These are phyloP conservation scores for Cryptococcus jaspeensis DNA, from an alignment of 1,284 basidiomycete species.

Conservation along the genomic window DNA sequence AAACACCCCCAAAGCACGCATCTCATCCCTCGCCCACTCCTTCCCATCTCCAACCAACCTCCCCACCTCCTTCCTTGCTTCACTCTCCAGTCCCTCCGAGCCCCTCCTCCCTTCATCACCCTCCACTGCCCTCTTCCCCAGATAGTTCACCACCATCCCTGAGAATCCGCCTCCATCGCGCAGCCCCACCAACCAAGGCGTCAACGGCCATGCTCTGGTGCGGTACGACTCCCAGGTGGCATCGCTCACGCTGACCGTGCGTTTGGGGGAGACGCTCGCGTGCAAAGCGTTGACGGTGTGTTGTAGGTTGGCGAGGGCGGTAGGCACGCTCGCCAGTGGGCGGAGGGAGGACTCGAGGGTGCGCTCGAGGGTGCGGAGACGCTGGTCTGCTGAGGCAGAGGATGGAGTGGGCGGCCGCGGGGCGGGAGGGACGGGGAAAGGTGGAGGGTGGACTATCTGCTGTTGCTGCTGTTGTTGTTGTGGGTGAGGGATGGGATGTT, in stretches of 20 bases:
- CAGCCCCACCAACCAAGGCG: constrained; percentile 46
- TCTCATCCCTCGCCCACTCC: constrained; percentile 43
- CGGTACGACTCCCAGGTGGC: constrained; percentile 40
- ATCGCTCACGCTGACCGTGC: constrained; percentile 29
- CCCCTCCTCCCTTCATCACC: constrained; percentile 27
- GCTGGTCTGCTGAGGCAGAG: not conserved
- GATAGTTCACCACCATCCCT: constrained; percentile 31
- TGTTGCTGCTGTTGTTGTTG: constrained; percentile 9
- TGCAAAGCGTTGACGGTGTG: constrained; percentile 16
- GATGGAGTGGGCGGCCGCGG: constrained; percentile 5
- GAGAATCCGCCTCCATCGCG: constrained; percentile 36
- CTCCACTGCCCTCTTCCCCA: constrained; percentile 37
- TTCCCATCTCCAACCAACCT: constrained; percentile 25
- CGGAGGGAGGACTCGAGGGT: constrained; percentile 24
- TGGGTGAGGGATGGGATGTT: constrained; percentile 13
- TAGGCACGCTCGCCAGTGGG: constrained; percentile 19
- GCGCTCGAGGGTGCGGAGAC: constrained; percentile 5
- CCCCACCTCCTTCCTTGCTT: constrained; percentile 32
- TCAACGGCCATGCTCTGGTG: constrained; percentile 43
- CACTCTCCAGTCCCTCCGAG: constrained; percentile 22
- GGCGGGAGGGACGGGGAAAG: constrained; percentile 4
- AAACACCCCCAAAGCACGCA: constrained; percentile 42
- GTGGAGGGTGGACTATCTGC: constrained; percentile 18
- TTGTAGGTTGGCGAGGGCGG: constrained; percentile 13
- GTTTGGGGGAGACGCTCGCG: constrained; percentile 11